phyloP scores from a whole-genome alignment of 2,329 filamentous ascomycete species.

The Lasiodiplodia hormozganensis region DNA sequence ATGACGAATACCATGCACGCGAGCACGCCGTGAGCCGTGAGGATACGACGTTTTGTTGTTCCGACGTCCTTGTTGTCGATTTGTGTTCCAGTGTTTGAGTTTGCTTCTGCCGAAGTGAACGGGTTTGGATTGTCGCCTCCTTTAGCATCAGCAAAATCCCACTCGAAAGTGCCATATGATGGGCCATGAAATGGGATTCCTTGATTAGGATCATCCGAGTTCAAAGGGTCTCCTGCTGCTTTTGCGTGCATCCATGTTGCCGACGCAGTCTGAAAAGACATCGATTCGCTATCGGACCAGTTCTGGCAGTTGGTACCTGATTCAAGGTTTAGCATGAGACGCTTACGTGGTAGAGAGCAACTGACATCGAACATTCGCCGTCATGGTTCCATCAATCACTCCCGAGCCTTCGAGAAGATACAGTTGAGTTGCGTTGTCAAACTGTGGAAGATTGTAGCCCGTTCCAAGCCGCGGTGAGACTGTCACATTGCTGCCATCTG shows the following conservation, averaged over 20 bases:
- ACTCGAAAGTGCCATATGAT: slow-evolving; percentile 49
- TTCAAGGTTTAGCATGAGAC: too few relatives aligned
- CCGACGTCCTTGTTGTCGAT: too few relatives aligned
- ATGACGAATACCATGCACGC: slow-evolving; percentile 53
- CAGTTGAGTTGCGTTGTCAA: slow-evolving; percentile 27
- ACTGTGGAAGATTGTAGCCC: slow-evolving; percentile 52
- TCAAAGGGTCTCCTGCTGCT: slow-evolving; percentile 53
- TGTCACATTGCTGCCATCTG: slow-evolving; percentile 64
- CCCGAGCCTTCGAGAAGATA: neutral
- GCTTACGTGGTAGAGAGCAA: neutral
- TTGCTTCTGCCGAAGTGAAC: slow-evolving; percentile 34
- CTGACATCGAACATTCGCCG: neutral
- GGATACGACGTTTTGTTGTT: too few relatives aligned
- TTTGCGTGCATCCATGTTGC: slow-evolving; percentile 61
- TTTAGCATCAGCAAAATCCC: slow-evolving; percentile 57
- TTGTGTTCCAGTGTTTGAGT: too few relatives aligned
- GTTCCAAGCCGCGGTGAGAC: slow-evolving; percentile 59
- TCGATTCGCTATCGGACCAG: slow-evolving; percentile 57
- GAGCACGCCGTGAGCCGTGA: slow-evolving; percentile 47
- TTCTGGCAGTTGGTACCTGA: slow-evolving; percentile 59
- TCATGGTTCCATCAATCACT: neutral
- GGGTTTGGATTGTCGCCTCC: slow-evolving; percentile 58
- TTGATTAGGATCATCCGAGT: slow-evolving; percentile 52
- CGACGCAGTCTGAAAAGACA: slow-evolving; percentile 53
- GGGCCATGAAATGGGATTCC: slow-evolving; percentile 55